Evolutionary conservation across 164 flowering plant species (phyloP).

Genomic region (Nymphaea thermarum): DNA sequence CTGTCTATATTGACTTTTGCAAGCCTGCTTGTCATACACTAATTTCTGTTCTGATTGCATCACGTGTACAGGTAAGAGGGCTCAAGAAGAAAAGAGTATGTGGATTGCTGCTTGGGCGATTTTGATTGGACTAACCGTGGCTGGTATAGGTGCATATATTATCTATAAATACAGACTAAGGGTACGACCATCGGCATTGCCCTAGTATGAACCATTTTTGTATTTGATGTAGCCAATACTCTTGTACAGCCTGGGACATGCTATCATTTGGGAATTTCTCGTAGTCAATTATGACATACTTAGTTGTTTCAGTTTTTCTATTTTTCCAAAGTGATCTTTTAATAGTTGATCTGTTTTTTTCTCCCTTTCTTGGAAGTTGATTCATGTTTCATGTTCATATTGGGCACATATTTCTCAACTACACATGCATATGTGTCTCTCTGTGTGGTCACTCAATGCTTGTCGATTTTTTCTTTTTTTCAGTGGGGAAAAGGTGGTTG

Average conservation of each 20-base stretch:
- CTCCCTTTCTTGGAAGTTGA: too few species aligned
- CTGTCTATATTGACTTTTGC: neutral
- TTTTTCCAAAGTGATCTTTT: too few species aligned
- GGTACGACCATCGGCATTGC: conserved; percentile 32
- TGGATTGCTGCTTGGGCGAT: conserved; percentile 88
- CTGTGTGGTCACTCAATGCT: too few species aligned
- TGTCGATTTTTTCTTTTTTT: too few species aligned
- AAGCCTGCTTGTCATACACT: neutral
- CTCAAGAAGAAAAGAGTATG: conserved; percentile 36
- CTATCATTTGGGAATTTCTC: neutral
- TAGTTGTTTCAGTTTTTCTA: too few species aligned
- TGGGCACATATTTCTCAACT: too few species aligned
- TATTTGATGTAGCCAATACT: neutral
- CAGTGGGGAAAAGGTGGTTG: too few species aligned
- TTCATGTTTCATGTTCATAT: too few species aligned
- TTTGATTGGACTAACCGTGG: conserved; percentile 50
- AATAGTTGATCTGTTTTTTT: neutral
- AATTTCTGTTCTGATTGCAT: neutral
- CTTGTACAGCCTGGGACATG: neutral
- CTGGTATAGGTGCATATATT: conserved; percentile 72
- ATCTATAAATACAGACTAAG: conserved; percentile 83
- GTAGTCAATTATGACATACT: neutral
- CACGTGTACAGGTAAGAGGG: conserved; percentile 44
- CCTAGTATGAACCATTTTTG: neutral
- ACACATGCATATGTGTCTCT: too few species aligned